Conservation (phyloP, 2,329 filamentous ascomycete genomes). For the Curvularia spicifera region DNA sequence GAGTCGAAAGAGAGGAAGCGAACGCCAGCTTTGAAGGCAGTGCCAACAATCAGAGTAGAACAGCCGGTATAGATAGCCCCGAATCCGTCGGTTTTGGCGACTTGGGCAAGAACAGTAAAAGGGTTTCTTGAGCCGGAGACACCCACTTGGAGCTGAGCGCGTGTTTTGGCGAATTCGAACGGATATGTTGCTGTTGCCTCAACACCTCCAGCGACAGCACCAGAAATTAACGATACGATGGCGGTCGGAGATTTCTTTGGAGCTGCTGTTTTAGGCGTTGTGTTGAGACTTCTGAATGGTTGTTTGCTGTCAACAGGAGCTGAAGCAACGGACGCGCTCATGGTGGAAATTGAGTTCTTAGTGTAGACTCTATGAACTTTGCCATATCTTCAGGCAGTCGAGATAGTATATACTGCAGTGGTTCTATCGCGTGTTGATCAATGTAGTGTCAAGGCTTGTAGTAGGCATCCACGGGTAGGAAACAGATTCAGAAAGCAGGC, state of each 20-base stretch:
- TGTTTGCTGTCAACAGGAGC: background rate
- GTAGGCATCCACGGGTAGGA: background rate
- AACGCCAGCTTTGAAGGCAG: slow-evolving; percentile 42
- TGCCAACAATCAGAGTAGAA: slow-evolving; percentile 35
- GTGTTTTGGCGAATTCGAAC: slow-evolving; percentile 46
- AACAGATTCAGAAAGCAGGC: background rate
- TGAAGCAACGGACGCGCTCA: slow-evolving; percentile 12
- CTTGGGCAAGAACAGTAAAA: slow-evolving; percentile 29
- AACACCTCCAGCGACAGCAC: slow-evolving; percentile 60
- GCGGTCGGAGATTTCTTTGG: slow-evolving; percentile 14
- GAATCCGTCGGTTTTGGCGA: slow-evolving; percentile 33
- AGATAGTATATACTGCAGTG: slow-evolving; percentile 4
- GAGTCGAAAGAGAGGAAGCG: slow-evolving; percentile 42
- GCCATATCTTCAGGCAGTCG: background rate
- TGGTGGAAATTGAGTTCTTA: slow-evolving; percentile 5
- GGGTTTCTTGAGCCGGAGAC: slow-evolving; percentile 23
- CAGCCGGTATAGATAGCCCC: slow-evolving; percentile 43
- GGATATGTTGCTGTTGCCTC: slow-evolving; percentile 59
- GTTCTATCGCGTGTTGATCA: background rate
- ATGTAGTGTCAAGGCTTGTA: background rate
- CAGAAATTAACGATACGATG: slow-evolving; percentile 54
- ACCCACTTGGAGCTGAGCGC: slow-evolving; percentile 35
- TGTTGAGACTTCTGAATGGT: background rate
- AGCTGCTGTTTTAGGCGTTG: background rate
- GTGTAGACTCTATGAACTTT: background rate